These are phyloP conservation scores for Trametes pubescens DNA, from an alignment of 1,284 basidiomycete species.

Conservation along the genomic window DNA sequence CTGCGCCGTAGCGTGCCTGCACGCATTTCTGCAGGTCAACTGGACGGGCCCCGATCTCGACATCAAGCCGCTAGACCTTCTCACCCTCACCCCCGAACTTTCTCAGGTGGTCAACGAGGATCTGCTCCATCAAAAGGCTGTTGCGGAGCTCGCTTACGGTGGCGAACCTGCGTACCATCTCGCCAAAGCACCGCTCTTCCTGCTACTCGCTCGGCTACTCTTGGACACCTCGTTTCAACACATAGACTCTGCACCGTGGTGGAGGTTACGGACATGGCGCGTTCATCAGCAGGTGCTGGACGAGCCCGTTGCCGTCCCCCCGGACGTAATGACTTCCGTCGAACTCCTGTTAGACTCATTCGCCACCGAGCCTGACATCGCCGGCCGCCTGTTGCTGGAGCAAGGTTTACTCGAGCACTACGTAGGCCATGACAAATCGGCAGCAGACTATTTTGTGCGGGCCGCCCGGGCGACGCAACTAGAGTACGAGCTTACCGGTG, in stretches of 20 bases:
- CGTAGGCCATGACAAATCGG: conserved; percentile 78
- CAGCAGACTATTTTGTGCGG: conserved; percentile 81
- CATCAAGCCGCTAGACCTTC: conserved; percentile 61
- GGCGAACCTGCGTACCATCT: conserved; percentile 99
- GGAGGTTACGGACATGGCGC: conserved; percentile 79
- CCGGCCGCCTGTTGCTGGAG: conserved; percentile 80
- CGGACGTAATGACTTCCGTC: conserved; percentile 57
- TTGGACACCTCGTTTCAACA: conserved; percentile 61
- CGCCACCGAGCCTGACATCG: conserved; percentile 64
- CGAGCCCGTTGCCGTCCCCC: conserved; percentile 76
- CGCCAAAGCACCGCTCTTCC: conserved; percentile 71
- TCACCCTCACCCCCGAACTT: conserved; percentile 47
- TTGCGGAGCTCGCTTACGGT: conserved; percentile 81
- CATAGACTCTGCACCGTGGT: conserved; percentile 69
- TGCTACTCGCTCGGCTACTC: conserved; percentile 81
- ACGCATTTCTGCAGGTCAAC: conserved; percentile 93
- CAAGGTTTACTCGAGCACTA: conserved; percentile 83
- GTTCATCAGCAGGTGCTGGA: conserved; percentile 90
- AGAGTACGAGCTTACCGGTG: conserved; percentile 92
- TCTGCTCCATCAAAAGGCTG: conserved; percentile 68
- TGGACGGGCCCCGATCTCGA: conserved; percentile 95
- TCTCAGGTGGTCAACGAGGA: conserved; percentile 54
- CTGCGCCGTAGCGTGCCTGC: conserved; percentile 82
- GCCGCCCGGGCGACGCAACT: conserved; percentile 84
- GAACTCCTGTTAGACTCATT: conserved; percentile 53